Percentiles rank a stretch among this genome's conserved stretches.
These are phyloP conservation scores for Teratosphaeria nubilosa DNA, from an alignment of 2,329 filamentous ascomycete genomes.

Conservation along the genomic window DNA sequence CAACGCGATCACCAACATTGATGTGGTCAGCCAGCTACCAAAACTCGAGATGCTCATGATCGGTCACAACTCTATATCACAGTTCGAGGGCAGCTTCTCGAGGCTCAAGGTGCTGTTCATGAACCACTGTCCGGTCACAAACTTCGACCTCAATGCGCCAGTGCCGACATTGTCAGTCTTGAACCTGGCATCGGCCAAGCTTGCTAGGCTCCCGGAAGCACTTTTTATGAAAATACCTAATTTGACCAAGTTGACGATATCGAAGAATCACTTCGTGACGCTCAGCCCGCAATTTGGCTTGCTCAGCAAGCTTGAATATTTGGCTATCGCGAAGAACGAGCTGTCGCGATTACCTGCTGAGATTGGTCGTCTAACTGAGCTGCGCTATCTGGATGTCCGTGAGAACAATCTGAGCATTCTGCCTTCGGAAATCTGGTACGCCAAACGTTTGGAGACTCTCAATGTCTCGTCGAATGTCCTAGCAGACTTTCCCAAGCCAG, in stretches of 20 bases:
- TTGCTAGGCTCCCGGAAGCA: conserved; percentile 77
- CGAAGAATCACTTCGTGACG: conserved; percentile 92
- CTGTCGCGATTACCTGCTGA: conserved; percentile 75
- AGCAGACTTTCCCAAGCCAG: conserved; percentile 78
- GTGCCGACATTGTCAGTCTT: conserved; percentile 75
- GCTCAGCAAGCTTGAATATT: conserved; percentile 71
- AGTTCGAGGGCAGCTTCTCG: conserved; percentile 81
- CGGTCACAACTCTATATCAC: conserved; percentile 86
- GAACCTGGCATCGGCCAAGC: conserved; percentile 82
- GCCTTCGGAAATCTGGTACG: conserved; percentile 93
- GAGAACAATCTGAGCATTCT: conserved; percentile 88
- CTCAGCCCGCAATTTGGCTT: conserved; percentile 78
- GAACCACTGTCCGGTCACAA: conserved; percentile 91
- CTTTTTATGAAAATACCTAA: conserved; percentile 81
- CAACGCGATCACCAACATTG: conserved; percentile 80
- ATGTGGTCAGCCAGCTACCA: conserved; percentile 73
- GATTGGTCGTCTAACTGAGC: conserved; percentile 75
- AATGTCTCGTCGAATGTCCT: conserved; percentile 95
- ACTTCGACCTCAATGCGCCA: conserved; percentile 70
- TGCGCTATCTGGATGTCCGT: conserved; percentile 76
- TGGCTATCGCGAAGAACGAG: conserved; percentile 89
- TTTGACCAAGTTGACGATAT: conserved; percentile 75
- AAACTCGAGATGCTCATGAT: conserved; percentile 79
- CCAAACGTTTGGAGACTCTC: conserved; percentile 76
- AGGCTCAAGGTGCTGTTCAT: conserved; percentile 75